A percentile compares a stretch with the other conserved stretches of the same genome.
Conservation (phyloP, 2,329 filamentous ascomycete species). For the Delphinella strobiligena region DNA sequence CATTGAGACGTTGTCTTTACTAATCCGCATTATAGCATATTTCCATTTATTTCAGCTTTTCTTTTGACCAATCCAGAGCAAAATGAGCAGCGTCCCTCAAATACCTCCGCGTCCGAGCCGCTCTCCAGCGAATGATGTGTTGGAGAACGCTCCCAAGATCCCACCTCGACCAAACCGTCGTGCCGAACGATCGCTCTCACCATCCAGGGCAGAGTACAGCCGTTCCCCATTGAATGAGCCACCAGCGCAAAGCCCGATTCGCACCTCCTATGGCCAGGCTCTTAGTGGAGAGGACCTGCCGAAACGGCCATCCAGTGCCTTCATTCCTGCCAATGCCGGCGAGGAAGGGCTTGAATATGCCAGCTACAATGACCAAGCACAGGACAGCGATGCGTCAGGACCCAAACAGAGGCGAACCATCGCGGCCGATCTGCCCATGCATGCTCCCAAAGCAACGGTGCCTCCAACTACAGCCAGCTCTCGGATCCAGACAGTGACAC, state of each 20-base stretch:
- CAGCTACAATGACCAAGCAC: constrained; percentile 35
- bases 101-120: constrained; percentile 53
- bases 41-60: background rate
- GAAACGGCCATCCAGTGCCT: constrained; percentile 61
- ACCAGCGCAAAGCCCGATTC: constrained; percentile 35
- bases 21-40: too few species aligned
- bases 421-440: constrained; percentile 68
- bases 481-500: constrained; percentile 71
- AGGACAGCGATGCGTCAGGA: constrained; percentile 26
- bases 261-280: constrained; percentile 22
- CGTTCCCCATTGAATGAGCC: constrained; percentile 74
- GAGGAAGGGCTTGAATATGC: constrained; percentile 87
- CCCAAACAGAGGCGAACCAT: constrained; percentile 68
- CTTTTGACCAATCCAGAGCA: constrained; percentile 1
- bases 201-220: constrained; percentile 65
- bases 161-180: constrained; percentile 66
- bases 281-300: constrained; percentile 31
- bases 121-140: constrained; percentile 27
- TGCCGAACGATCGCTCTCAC: constrained; percentile 64
- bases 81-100: constrained; percentile 29
- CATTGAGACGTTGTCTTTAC: too few species aligned
- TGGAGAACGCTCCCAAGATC: constrained; percentile 53
- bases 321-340: constrained; percentile 64
- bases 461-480: constrained; percentile 71
- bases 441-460: constrained; percentile 80